Base-by-base conservation (phyloP, 495 filamentous ascomycete species). In the Alectoria sarmentosa region DNA sequence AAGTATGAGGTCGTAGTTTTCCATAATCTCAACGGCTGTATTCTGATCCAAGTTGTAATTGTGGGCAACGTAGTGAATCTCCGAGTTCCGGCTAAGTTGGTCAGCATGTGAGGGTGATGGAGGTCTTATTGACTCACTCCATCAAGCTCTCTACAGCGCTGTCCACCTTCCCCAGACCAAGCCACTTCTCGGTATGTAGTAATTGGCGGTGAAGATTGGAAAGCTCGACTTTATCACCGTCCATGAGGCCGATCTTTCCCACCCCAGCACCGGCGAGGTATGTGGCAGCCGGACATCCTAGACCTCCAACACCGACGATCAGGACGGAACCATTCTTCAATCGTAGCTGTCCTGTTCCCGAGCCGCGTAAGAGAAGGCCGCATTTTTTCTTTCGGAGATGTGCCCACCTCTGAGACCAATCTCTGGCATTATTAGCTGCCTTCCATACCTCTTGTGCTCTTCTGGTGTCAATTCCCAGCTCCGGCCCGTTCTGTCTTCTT, bases 161-260 rank as follows among this genome's bases (percentile, higher is more conserved):
- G 37, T 89, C 82, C 32, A 93, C 92, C 75, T 98, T 98, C 44
- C 76, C 74, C 73, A 82, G 83, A n/a, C 91, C 91, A 26, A 96
- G 83, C 38, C 82, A 83, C 13, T 77, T 73, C 1, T 83, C 88
- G 14, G 78, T 79, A 71, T 98, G 92, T 38, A 91, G 78, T 62
- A 96, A 88, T 75, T 98, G 94, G 3, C 94, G 88, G 76, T 97
- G 93, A 26, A 98, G 83, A 74, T 98, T 98, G 36, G 92, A 96
- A 8, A 77, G 73, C 71, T 97, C 93, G 58, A 98, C 92, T 1
- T 76, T 81, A 77, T 98, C 93, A 60, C 88, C 91, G 73, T 98
- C 93, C 54, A 93, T 83, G 48, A 98, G 75, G 0, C 93, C 93
- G 32, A 98, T 74, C 1, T 83, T 90, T 15, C 91, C 91, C 9